Conservation (phyloP, 2,329 filamentous ascomycete species). For the Clonostachys solani region DNA sequence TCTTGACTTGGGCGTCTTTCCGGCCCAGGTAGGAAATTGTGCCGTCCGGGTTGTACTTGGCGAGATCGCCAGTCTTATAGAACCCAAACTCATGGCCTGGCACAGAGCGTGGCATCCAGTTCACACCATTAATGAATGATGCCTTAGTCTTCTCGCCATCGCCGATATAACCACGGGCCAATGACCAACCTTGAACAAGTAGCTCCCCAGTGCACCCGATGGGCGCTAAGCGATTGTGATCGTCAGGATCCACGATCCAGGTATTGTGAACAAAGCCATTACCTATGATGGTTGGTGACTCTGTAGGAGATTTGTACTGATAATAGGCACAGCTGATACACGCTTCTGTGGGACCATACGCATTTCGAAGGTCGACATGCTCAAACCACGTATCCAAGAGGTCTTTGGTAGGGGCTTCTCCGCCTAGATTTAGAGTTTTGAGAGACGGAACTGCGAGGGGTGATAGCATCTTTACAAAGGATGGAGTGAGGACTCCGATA, state of each 20-base stretch:
- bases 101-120: conserved; percentile 28
- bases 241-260: conserved; percentile 8
- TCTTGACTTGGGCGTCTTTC: conserved; percentile 53
- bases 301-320: not conserved
- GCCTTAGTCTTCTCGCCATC: conserved; percentile 43
- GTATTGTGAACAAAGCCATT: not conserved
- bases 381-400: conserved; percentile 8
- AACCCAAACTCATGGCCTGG: conserved; percentile 8
- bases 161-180: conserved; percentile 52
- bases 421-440: conserved; percentile 5
- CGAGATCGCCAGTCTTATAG: conserved; percentile 46
- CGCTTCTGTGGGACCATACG: conserved; percentile 10
- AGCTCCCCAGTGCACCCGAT: conserved; percentile 30
- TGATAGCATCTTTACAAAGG: not conserved
- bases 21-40: conserved; percentile 40
- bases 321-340: conserved; percentile 1
- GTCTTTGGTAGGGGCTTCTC: conserved; percentile 7
- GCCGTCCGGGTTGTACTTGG: conserved; percentile 31
- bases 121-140: conserved; percentile 42
- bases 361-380: conserved; percentile 2
- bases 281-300: conserved; percentile 1
- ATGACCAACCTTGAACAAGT: conserved; percentile 40
- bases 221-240: conserved; percentile 10
- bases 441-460: conserved; percentile 3
- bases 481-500: conserved; percentile 2